Percentiles rank a stretch among this genome's conserved stretches.
phyloP scores from a whole-genome alignment of 768 basidiomycete species.

The Phaffia australis region DNA sequence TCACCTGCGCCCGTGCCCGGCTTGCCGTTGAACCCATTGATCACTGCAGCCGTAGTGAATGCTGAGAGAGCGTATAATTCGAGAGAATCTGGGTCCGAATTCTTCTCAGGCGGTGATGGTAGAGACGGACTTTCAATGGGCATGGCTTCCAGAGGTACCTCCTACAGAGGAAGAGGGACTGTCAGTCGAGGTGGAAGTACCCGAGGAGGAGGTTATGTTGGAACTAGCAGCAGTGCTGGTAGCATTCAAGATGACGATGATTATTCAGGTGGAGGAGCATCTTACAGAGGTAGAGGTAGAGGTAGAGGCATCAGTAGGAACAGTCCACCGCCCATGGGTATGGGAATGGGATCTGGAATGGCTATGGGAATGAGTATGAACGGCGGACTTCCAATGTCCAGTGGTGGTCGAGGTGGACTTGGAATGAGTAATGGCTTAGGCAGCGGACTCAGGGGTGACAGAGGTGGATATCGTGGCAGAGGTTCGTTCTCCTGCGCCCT shows the following conservation, averaged over 20 bases:
- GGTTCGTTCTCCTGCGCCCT: slow-evolving; percentile 7
- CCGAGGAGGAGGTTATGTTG: slow-evolving; percentile 2
- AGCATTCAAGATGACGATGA: not conserved
- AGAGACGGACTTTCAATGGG: slow-evolving; percentile 20
- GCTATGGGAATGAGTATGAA: slow-evolving; percentile 10
- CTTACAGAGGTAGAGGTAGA: slow-evolving; percentile 4
- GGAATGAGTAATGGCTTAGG: not conserved
- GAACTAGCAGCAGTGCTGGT: not conserved
- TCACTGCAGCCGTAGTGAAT: slow-evolving; percentile 7
- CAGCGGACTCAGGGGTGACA: slow-evolving; percentile 15
- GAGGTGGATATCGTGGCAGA: slow-evolving; percentile 20
- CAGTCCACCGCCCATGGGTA: slow-evolving; percentile 4
- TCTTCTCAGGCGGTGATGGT: slow-evolving; percentile 43
- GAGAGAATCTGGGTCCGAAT: slow-evolving; percentile 43
- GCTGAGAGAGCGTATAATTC: slow-evolving; percentile 28
- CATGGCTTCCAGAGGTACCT: slow-evolving; percentile 6
- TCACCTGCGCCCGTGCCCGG: not conserved
- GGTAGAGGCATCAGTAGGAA: slow-evolving; percentile 8
- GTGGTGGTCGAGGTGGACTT: not conserved
- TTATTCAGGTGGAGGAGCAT: not conserved
- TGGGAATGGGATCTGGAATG: slow-evolving; percentile 11
- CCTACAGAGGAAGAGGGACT: slow-evolving; percentile 1
- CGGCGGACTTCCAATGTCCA: slow-evolving; percentile 13
- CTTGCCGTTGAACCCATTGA: slow-evolving; percentile 3
- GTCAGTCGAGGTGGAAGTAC: not conserved